These are phyloP conservation scores for Luvunga scandens DNA, from an alignment of 345 rosid genomes.

Conservation along the genomic window DNA sequence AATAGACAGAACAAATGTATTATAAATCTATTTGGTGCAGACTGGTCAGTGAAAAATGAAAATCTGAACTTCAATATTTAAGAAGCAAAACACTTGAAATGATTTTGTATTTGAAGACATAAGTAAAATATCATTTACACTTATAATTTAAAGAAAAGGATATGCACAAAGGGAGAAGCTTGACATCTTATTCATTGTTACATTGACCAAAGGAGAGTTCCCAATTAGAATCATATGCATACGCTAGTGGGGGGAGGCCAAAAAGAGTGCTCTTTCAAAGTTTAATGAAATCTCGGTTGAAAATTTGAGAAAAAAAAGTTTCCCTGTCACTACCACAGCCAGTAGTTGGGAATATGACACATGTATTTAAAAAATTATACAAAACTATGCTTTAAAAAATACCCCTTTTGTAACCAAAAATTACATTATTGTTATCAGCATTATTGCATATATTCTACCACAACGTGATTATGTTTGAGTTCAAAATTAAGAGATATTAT, in stretches of 20 bases:
- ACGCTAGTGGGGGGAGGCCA: slow-evolving; percentile 18
- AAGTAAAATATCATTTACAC: not conserved
- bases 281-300: slow-evolving; percentile 22
- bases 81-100: slow-evolving; percentile 11
- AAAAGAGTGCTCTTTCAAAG: slow-evolving; percentile 5
- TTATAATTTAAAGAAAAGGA: too few species aligned
- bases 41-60: slow-evolving; percentile 6
- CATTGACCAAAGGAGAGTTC: slow-evolving; percentile 8
- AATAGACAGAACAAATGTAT: not conserved
- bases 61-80: not conserved
- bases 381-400: not conserved
- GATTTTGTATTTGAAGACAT: not conserved
- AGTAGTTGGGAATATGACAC: not conserved
- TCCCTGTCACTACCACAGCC: slow-evolving; percentile 7
- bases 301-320: not conserved
- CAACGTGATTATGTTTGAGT: too few species aligned
- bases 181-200: not conserved
- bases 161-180: not conserved
- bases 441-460: not conserved
- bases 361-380: not conserved
- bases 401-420: not conserved
- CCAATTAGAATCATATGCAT: not conserved
- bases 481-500: too few species aligned
- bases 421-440: not conserved
- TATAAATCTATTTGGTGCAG: not conserved